Base-by-base conservation (phyloP, 2,329 filamentous ascomycete species). In the Cladophialophora bantiana region DNA sequence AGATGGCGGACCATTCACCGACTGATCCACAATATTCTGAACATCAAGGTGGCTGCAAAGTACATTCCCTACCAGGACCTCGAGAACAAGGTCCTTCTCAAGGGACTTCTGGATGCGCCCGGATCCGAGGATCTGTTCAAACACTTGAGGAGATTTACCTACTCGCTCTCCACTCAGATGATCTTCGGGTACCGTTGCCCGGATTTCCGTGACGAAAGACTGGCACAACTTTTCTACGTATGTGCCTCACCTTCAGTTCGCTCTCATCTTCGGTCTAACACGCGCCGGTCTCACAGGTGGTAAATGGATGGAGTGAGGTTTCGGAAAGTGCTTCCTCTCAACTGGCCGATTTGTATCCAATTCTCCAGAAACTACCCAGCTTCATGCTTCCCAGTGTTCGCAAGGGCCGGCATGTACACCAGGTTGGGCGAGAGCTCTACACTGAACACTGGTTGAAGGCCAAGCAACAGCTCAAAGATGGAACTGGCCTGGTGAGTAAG, bases 1-100 rank as follows among this genome's bases (percentile, higher is more conserved):
- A 62, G 34, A 36, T 70, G 70, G 70, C 26, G 70, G 31, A 62
- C 42, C 15, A 69, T 69, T 9, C 69, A 68, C 48, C 67, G 69
- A n/a, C 66, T 72, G 68, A 71, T 72, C 15, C 70, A 72, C 53
- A 70, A 70, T 34, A 62, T 71, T 18, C 68, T 72, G n/a, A 72
- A 71, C 48, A 68, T 71, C 40, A 69, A 66, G 32, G 67, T 64
- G 38, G 68, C 70, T 13, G 62, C 62, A 15, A 64, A 63, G 2
- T 71, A 71, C 60, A 63, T 69, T 1, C 70, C 70, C 18, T 70
- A 68, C 53, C 67, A 70, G 40, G 68, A 69, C 36, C 62, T 71
- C 2, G 70, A 70, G 55, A 69, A 67, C 64, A 69, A 68, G 36
- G 32, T 59, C 26, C 65, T 71, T 61, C 57, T 71, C 10, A 15